Evolutionary conservation across 2,329 filamentous ascomycete species (phyloP), one percentile per base, ranked within the genome.

Genomic region (Thielaviopsis euricoi): DNA sequence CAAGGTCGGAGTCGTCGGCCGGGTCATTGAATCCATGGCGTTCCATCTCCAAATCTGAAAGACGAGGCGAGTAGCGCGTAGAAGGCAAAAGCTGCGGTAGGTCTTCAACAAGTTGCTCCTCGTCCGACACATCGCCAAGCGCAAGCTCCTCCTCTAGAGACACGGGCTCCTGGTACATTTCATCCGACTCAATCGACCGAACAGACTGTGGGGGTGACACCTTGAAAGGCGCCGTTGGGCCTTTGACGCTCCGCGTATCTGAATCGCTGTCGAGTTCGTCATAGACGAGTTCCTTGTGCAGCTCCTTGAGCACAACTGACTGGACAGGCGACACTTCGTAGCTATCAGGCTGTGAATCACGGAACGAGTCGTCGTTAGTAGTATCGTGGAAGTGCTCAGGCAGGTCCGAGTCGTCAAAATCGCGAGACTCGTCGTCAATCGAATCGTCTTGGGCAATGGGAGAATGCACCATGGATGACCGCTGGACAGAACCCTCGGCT

Each of bases 1-100:
- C 10, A 17, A 25, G 22, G 25, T 54, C 57, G 10, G 23, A 33
- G 12, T 43, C n/a, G 46, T 52, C 33, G 51, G 25, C 46, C 55
- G 57, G 21, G 57, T 23, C 26, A 29, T 46, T 6, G 53, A 46
- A 15, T 56, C 52, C 3, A 59, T 7, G 25, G 26, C 12, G 48
- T n/a, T 58, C 51, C 40, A 55, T 25, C 40, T 56, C 48, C 13
- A 56, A 37, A 4, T 56, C 48, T 9, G 57, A 56, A 10, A 59
- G 48, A 22, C 46, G 23, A 25, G 57, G 53, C 22, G 57, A 55
- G 29, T 59, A 55, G 15, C 43, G 48, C 4, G 53, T 51, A 15
- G 52, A 55, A 29, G 57, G 57, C 17, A 43, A 43, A 43, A 43
- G 37, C 37, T 43, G 37, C 2, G 37, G 37, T 6, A 43, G 5